Evolutionary conservation across 140 eudicot genomes (phyloP), one percentile per base, ranked within the genome.

Genomic region (Anethum foeniculum): DNA sequence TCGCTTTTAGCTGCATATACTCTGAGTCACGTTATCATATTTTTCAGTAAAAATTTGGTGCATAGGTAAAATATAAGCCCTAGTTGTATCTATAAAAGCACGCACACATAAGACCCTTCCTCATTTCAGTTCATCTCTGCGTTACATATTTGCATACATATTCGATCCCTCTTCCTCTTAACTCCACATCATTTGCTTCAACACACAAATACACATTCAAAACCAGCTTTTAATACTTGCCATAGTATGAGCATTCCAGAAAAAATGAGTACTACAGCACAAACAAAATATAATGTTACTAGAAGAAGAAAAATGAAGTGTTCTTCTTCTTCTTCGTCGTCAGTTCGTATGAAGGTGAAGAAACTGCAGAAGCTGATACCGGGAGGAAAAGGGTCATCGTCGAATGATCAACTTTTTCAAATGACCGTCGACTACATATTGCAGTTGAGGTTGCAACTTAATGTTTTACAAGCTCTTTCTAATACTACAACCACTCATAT

Each of bases 391-490:
- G 64, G 64, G 7, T 27, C 51, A 23, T 13, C 52, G 11, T 36
- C 79, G 43, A 62, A 62, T 11, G 79, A 75, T 19, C 79, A 54
- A 1, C 60, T 75, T 5, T 75, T 75, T 16, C 44, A 27, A 9
- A 25, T 75, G 62, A 75, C 79, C 0, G 79, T 64, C 52, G 79
- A 48, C 27, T 75, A 75, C 64, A 75, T 75, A 15, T 14, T 75
- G 64, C 79, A 46, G 52, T 48, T 75, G 79, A 75, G 64, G 79
- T 15, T 75, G 62, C 79, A 75, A 15, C 79, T 75, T 1, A 15
- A 27, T 5, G 25, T 75, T 27, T 75, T 75, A 54, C 79, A 75
- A 75, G 62, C 62, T 68, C 74, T 68, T 30, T 67, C 74, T 15
- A 32, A 14, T 65, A 4, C 73, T 67, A 15, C 44, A 14, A 6